These are phyloP conservation scores for Phycomyces nitens DNA, from an alignment of 192 early-diverging fungal species.

Conservation along the genomic window DNA sequence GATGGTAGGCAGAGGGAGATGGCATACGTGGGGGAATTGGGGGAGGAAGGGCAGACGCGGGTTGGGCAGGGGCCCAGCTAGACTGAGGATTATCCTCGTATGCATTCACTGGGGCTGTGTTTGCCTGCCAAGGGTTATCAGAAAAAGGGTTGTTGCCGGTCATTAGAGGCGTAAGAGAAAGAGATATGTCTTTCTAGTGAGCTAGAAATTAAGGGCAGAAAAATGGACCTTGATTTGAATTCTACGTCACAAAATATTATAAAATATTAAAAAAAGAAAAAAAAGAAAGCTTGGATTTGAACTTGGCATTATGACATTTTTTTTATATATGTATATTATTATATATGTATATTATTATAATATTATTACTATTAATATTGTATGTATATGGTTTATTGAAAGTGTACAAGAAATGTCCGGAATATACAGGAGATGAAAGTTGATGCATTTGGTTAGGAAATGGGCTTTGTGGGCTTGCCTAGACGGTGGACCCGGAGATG, in stretches of 20 bases:
- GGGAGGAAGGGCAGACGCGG: neutral
- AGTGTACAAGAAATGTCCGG: neutral
- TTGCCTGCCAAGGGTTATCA: neutral
- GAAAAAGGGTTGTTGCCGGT: constrained; percentile 9
- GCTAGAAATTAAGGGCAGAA: no score
- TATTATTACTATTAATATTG: no score
- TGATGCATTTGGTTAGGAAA: no score
- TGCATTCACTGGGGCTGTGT: constrained; percentile 7
- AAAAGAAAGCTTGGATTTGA: no score
- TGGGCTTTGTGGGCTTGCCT: neutral
- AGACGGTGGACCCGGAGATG: constrained; percentile 55
- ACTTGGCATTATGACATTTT: no score
- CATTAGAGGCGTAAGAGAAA: neutral
- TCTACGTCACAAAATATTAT: no score
- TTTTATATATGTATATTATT: no score
- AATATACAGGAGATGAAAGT: neutral
- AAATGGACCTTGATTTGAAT: no score
- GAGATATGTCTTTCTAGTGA: no score
- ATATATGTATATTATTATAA: no score
- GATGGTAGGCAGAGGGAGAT: constrained; percentile 14
- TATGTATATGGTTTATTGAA: no score
- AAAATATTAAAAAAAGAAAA: no score
- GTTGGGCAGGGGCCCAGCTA: neutral
- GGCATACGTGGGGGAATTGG: constrained; percentile 18
- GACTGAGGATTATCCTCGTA: constrained; percentile 1